Percentiles rank a stretch among this genome's conserved stretches.
These are phyloP conservation scores for Aspergillus fumigatiaffinis DNA, from an alignment of 2,329 filamentous ascomycete species.

Conservation along the genomic window DNA sequence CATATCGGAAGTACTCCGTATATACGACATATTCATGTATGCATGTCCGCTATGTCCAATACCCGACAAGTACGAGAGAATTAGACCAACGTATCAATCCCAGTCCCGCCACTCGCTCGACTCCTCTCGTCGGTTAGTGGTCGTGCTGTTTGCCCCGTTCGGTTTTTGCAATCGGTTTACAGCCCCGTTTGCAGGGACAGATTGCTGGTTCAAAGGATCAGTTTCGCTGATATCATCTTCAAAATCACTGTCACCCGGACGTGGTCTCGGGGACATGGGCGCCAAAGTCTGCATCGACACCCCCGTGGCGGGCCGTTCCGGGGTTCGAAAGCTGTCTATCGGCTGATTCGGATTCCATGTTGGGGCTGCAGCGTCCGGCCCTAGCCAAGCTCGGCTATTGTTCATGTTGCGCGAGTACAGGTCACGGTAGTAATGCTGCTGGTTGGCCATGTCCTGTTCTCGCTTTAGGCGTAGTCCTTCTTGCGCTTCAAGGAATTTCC, in stretches of 20 bases:
- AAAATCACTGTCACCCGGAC: constrained; percentile 33
- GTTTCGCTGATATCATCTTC: constrained; percentile 27
- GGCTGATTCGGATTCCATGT: constrained; percentile 19
- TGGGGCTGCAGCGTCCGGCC: constrained; percentile 13
- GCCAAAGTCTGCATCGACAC: constrained; percentile 43
- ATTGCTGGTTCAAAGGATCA: constrained; percentile 14
- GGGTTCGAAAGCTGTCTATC: constrained; percentile 12
- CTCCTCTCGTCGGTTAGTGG: constrained; percentile 9
- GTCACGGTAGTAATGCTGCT: constrained; percentile 33
- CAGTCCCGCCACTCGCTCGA: constrained; percentile 40
- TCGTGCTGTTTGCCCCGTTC: background rate
- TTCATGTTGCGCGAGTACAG: constrained; percentile 33
- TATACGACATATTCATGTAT: background rate
- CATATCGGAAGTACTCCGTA: background rate
- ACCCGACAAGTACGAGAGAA: background rate
- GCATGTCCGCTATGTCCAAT: background rate
- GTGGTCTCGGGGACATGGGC: constrained; percentile 35
- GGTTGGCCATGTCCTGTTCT: constrained; percentile 26
- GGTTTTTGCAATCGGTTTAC: background rate
- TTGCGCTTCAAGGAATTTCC: constrained; percentile 67
- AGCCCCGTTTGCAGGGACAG: background rate
- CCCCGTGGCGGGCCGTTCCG: constrained; percentile 35
- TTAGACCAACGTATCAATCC: constrained; percentile 26
- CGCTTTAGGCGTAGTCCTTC: constrained; percentile 27
- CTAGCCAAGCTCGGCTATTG: constrained; percentile 27